Evolutionary conservation across 768 basidiomycete species (phyloP).

Genomic region (Austroboletus eburneus): DNA sequence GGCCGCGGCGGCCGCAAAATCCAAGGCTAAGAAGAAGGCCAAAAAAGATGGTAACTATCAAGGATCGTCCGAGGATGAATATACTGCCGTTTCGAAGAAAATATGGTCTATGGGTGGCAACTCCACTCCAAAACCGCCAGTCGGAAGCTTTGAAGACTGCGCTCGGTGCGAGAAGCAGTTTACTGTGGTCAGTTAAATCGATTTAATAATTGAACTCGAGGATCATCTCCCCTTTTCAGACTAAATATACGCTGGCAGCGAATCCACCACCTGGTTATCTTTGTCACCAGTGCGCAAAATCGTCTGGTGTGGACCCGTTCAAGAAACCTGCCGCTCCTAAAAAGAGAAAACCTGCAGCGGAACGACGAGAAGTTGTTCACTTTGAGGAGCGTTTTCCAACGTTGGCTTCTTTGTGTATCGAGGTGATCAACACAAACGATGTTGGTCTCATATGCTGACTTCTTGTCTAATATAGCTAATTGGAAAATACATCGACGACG

Average conservation of each 20-base stretch:
- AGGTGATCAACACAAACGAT: conserved; percentile 38
- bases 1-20: conserved; percentile 38
- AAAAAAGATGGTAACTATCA: conserved; percentile 48
- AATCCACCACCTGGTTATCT: conserved; percentile 70
- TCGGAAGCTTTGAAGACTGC: conserved; percentile 79
- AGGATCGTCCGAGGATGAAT: conserved; percentile 60
- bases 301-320: conserved; percentile 77
- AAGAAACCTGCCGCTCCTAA: conserved; percentile 65
- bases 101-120: conserved; percentile 33
- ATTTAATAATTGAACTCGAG: neutral
- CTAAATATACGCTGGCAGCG: conserved; percentile 79
- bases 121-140: conserved; percentile 49
- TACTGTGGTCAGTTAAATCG: conserved; percentile 64
- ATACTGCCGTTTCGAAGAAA: conserved; percentile 58
- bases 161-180: conserved; percentile 80
- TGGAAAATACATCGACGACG: conserved; percentile 81
- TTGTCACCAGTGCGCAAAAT: conserved; percentile 81
- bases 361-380: conserved; percentile 62
- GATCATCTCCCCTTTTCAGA: conserved; percentile 42
- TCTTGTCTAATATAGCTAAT: conserved; percentile 52
- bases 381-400: conserved; percentile 71
- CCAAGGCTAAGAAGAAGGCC: conserved; percentile 35
- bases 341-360: conserved; percentile 59
- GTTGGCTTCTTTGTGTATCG: conserved; percentile 76
- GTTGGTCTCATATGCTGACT: neutral